Evolutionary conservation across 805 yeast species (phyloP), one percentile per base, ranked within the genome.

Genomic region (Cyberlindnera nakhonratchasimensis): DNA sequence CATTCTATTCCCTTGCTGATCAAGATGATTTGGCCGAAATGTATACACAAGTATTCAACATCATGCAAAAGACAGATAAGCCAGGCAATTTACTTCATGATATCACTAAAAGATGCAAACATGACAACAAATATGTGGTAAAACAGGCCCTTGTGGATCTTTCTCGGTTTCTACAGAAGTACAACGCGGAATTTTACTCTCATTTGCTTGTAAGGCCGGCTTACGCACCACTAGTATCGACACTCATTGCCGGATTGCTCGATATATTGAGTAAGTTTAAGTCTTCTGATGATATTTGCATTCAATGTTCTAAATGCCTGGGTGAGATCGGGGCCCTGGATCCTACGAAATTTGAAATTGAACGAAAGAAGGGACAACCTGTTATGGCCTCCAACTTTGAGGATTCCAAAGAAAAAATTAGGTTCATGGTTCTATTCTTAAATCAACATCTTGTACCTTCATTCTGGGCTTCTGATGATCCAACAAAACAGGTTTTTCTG

Each of bases 401-500:
- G 25, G 80, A 78, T 34, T 70, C 68, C 20, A 61, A 59, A 5
- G 96, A 90, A 52, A 75, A 77, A n/a, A 67, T 77, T 2, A 70
- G 68, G 11, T 87, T 91, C 54, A 69, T 88, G 24, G 66, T 77
- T 4, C 70, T 73, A 52, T 77, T 90, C 37, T 67, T 90, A 25
- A 82, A 86, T 46, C 72, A 75, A 41, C 71, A 78, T 45, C 69
- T 93, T n/a, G 83, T 90, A 8, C 88, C 86, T 25, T 79, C 88
- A 1, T 90, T 89, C 62, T 82, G 95, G 79, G 89, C 96, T 0
- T 83, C 96, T 2, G 85, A 83, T 25, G 89, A 89, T 56, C 96
- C 98, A 0, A 75, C 78, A 18, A 77, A 79, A 37, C 99, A 93
- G 60, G 70, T 86, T 44, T 86, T 83, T 56, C 71, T 89, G 26